These are phyloP conservation scores for Nicotiana attenuata DNA, from an alignment of 257 asterid genomes.

Conservation along the genomic window DNA sequence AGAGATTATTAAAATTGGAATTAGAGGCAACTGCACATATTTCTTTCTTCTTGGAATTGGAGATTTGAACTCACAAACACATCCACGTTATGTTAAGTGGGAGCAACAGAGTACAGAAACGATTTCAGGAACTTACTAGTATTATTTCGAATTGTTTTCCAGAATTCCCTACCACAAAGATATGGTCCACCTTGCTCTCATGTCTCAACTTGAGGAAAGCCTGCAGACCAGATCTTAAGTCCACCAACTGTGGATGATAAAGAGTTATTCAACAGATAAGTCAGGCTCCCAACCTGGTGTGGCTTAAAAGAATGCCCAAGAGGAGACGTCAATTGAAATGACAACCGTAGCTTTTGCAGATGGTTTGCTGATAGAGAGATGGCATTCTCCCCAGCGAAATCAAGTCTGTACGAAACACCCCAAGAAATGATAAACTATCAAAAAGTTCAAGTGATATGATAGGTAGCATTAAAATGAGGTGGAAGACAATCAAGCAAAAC, in stretches of 20 bases:
- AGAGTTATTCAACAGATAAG: background rate
- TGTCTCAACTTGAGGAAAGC: slow-evolving; percentile 78
- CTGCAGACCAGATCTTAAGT: slow-evolving; percentile 37
- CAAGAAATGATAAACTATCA: background rate
- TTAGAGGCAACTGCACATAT: background rate
- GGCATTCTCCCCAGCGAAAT: slow-evolving; percentile 44
- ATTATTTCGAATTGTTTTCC: slow-evolving; percentile 64
- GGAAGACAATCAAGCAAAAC: background rate
- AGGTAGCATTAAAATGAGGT: background rate
- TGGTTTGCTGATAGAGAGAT: slow-evolving; percentile 85
- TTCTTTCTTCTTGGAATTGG: slow-evolving; percentile 2
- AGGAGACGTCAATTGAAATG: slow-evolving; percentile 70
- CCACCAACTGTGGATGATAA: slow-evolving; percentile 1
- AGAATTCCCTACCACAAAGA: slow-evolving; percentile 70
- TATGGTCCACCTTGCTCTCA: slow-evolving; percentile 84
- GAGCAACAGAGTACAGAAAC: slow-evolving; percentile 4
- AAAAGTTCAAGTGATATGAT: background rate
- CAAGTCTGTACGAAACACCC: slow-evolving; percentile 42
- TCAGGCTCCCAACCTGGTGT: slow-evolving; percentile 64
- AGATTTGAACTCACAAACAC: background rate
- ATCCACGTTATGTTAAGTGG: background rate
- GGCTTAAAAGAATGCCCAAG: slow-evolving; percentile 71
- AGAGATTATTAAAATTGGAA: background rate
- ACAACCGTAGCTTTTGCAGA: slow-evolving; percentile 78
- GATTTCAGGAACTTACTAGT: slow-evolving; percentile 52